Evolutionary conservation across 768 basidiomycete species (phyloP).

Genomic region (Gymnopilus dilepis): DNA sequence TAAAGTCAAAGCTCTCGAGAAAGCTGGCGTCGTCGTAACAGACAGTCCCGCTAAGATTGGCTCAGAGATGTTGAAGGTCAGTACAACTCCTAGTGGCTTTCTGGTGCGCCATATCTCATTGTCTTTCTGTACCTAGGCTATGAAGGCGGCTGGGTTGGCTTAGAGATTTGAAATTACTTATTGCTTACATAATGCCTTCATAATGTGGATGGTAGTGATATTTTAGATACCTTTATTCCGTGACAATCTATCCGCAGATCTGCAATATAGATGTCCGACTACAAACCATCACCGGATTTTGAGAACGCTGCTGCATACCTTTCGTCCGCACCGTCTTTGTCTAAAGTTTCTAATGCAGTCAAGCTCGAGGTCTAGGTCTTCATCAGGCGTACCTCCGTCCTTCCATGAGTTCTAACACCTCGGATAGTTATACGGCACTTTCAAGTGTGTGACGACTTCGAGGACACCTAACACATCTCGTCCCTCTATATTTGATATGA

Average conservation of each 20-base stretch:
- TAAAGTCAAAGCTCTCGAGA: constrained; percentile 90
- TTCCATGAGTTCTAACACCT: constrained; percentile 35
- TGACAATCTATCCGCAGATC: constrained; percentile 8
- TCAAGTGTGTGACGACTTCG: constrained; percentile 74
- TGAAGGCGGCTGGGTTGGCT: constrained; percentile 76
- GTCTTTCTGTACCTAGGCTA: constrained; percentile 54
- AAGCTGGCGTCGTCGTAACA: constrained; percentile 92
- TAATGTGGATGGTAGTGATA: constrained; percentile 5
- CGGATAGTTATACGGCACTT: constrained; percentile 82
- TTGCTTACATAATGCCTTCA: constrained; percentile 26
- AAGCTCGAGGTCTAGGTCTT: constrained; percentile 75
- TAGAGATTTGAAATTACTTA: constrained; percentile 30
- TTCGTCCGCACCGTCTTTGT: constrained; percentile 57
- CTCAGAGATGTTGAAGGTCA: constrained; percentile 83
- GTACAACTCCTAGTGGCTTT: constrained; percentile 20
- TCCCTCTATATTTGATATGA: constrained; percentile 79
- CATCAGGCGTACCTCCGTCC: constrained; percentile 25
- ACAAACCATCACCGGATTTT: constrained; percentile 45
- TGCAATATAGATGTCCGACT: constrained; percentile 13
- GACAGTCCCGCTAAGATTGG: constrained; percentile 97
- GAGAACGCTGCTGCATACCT: constrained; percentile 68
- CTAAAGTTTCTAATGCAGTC: constrained; percentile 58
- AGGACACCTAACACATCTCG: constrained; percentile 56
- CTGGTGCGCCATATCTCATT: constrained; percentile 2
- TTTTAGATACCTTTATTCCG: constrained; percentile 4